Percentiles rank a stretch among this genome's conserved stretches.
These are phyloP conservation scores for Trebouxia sp. DNA, from an alignment of 139 green algal species.

Conservation along the genomic window DNA sequence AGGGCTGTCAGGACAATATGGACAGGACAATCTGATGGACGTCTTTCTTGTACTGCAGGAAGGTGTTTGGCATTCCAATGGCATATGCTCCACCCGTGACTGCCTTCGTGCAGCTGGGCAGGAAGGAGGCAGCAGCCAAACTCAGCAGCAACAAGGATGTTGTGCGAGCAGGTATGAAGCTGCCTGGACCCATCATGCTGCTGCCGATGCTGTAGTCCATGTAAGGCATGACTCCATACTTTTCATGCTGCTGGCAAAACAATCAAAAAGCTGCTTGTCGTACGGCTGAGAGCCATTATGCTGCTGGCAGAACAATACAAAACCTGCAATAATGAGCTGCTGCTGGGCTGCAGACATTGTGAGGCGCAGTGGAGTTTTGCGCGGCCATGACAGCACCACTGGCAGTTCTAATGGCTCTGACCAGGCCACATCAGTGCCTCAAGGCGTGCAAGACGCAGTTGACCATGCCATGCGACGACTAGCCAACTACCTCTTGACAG, in stretches of 20 bases:
- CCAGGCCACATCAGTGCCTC: constrained; percentile 11
- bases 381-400: constrained; percentile 22
- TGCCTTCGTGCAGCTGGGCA: not conserved
- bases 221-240: not conserved
- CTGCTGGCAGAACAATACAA: not conserved
- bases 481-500: constrained; percentile 27
- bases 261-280: not conserved
- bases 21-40: no score
- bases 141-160: constrained; percentile 33
- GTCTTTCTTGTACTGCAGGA: no score
- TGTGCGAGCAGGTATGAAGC: not conserved
- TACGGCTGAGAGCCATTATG: not conserved
- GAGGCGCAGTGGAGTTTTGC: constrained; percentile 26
- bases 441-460: constrained; percentile 6
- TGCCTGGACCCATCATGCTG: not conserved
- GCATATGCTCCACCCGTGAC: not conserved
- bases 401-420: not conserved
- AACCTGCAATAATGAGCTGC: not conserved
- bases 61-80: constrained; percentile 28
- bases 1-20: no score
- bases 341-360: constrained; percentile 18
- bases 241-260: not conserved
- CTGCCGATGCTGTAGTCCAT: not conserved
- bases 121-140: constrained; percentile 37
- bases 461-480: constrained; percentile 32